Evolutionary conservation across 2,329 filamentous ascomycete genomes (phyloP).

Genomic region (Fusarium equiseti): DNA sequence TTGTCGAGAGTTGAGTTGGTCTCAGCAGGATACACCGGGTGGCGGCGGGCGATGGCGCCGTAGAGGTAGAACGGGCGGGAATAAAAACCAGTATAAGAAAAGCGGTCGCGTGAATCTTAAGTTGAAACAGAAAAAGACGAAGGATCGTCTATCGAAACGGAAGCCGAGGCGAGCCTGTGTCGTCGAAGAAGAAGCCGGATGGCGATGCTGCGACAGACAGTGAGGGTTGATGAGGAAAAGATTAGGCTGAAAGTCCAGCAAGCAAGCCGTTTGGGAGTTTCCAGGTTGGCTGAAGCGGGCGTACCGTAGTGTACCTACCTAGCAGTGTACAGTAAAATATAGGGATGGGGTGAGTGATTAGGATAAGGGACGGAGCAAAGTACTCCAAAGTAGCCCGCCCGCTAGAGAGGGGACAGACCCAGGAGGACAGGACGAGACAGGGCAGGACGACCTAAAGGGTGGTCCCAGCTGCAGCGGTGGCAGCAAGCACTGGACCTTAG

Average conservation of each 20-base stretch:
- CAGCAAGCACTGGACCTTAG: constrained; percentile 35
- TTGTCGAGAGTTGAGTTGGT: constrained; percentile 17
- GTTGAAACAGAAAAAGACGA: constrained; percentile 16
- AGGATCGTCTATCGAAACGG: constrained; percentile 12
- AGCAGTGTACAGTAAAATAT: constrained; percentile 2
- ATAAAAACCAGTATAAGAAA: constrained; percentile 16
- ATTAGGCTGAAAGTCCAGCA: constrained; percentile 34
- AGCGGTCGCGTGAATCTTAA: constrained; percentile 6
- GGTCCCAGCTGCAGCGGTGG: constrained; percentile 33
- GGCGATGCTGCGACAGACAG: constrained; percentile 27
- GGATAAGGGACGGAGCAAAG: constrained; percentile 33
- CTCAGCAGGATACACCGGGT: constrained; percentile 28
- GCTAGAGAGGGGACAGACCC: constrained; percentile 30
- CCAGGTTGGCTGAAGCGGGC: constrained; percentile 37
- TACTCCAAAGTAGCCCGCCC: constrained; percentile 21
- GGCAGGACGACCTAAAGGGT: constrained; percentile 20
- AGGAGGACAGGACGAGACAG: constrained; percentile 13
- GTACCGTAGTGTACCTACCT: constrained; percentile 30
- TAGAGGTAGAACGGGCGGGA: constrained; percentile 1
- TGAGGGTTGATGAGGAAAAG: constrained; percentile 28
- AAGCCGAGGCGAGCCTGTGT: constrained; percentile 18
- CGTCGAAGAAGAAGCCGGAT: constrained; percentile 31
- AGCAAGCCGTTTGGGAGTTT: constrained; percentile 33
- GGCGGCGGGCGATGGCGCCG: constrained; percentile 32
- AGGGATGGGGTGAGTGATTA: constrained; percentile 26